Conservation (phyloP, 495 filamentous ascomycete genomes). For the Penicillium soppii region DNA sequence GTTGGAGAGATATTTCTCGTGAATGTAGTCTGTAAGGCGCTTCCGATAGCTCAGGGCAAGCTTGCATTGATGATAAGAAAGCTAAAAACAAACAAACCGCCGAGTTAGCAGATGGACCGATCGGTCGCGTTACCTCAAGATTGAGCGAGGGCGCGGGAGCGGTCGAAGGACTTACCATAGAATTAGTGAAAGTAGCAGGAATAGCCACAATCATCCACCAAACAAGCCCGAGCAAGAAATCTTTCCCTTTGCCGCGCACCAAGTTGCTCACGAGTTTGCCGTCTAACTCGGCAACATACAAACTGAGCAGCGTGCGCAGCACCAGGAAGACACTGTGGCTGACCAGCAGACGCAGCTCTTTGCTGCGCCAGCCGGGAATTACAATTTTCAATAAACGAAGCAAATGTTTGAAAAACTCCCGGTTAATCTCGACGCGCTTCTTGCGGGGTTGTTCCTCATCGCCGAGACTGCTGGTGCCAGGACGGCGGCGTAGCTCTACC, state of each 20-base stretch:
- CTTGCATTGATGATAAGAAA: conserved; percentile 97
- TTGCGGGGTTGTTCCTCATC: conserved; percentile 58
- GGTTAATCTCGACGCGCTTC: conserved; percentile 82
- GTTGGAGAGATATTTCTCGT: conserved; percentile 87
- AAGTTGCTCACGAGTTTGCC: conserved; percentile 86
- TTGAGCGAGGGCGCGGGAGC: neutral
- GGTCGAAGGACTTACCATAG: conserved; percentile 69
- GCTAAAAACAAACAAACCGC: conserved; percentile 45
- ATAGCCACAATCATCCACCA: conserved; percentile 99
- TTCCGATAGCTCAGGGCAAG: conserved; percentile 90
- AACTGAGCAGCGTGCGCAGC: conserved; percentile 80
- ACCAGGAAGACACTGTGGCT: conserved; percentile 90
- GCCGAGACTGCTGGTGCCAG: conserved; percentile 53
- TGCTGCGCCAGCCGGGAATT: conserved; percentile 84
- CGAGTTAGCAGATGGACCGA: conserved; percentile 8
- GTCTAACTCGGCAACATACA: conserved; percentile 96
- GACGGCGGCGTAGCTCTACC: conserved; percentile 57
- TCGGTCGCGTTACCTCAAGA: conserved; percentile 9
- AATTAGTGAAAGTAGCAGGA: conserved; percentile 98
- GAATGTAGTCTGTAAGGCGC: conserved; percentile 86
- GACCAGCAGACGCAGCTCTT: conserved; percentile 79
- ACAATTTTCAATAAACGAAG: conserved; percentile 79
- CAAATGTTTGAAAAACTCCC: conserved; percentile 90
- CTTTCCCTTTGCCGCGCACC: conserved; percentile 85
- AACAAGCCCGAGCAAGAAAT: conserved; percentile 83